phyloP scores from a whole-genome alignment of 441 rosid species.

The Populus tomentosa region DNA sequence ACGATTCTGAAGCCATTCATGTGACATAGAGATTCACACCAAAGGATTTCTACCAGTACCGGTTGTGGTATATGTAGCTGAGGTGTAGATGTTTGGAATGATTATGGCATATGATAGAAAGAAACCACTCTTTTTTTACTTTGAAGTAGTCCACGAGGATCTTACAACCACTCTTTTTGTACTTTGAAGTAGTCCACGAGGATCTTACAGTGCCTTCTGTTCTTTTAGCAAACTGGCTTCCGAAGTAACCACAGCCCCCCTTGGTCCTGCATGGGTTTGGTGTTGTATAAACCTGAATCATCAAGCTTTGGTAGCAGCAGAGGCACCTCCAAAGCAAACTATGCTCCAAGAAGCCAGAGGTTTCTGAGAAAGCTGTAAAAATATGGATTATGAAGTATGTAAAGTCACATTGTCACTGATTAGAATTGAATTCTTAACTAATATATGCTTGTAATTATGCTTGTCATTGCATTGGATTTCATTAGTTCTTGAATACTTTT shows the following conservation, averaged over 20 bases:
- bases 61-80: conserved; percentile 11
- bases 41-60: neutral
- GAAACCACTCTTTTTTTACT: neutral
- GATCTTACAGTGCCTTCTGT: too few relatives aligned
- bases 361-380: neutral
- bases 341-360: neutral
- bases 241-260: too few relatives aligned
- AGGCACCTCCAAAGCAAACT: neutral
- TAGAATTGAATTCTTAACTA: neutral
- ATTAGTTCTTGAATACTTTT: neutral
- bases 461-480: neutral
- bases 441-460: neutral
- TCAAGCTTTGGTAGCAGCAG: too few relatives aligned
- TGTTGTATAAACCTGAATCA: too few relatives aligned
- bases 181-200: too few relatives aligned
- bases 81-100: conserved; percentile 15
- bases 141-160: too few relatives aligned
- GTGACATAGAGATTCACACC: conserved; percentile 17
- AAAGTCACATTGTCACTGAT: neutral
- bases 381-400: neutral
- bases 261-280: too few relatives aligned
- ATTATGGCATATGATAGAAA: conserved; percentile 1
- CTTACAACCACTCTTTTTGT: too few relatives aligned
- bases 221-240: too few relatives aligned
- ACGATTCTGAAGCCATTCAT: conserved; percentile 18